Evolutionary conservation across 495 filamentous ascomycete species (phyloP).

Genomic region (Aspergillus sparsus): DNA sequence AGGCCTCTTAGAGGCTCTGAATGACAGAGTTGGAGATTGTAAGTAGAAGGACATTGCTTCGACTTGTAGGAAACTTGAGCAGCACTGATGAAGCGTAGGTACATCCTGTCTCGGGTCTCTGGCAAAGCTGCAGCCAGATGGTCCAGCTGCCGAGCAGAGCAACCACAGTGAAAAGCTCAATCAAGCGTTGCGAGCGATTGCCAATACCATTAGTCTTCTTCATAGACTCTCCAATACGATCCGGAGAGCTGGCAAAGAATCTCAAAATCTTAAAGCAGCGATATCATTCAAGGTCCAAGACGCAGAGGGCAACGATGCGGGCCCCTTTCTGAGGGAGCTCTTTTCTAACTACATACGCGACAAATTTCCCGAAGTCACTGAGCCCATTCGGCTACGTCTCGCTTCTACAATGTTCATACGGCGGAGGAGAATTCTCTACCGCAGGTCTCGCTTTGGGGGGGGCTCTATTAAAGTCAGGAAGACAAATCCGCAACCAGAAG

Average conservation of each 20-base stretch:
- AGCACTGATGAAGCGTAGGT: too few species aligned
- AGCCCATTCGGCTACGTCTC: slow-evolving; percentile 5
- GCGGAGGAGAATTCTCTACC: slow-evolving; percentile 16
- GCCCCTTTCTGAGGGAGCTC: neutral
- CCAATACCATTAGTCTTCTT: neutral
- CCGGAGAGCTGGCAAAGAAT: neutral
- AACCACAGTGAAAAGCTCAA: too few species aligned
- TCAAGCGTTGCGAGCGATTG: neutral
- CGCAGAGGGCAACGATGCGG: neutral
- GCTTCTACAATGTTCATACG: slow-evolving; percentile 15
- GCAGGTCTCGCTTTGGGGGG: slow-evolving; percentile 6
- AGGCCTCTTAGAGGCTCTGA: neutral
- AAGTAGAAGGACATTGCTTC: neutral
- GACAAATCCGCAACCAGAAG: slow-evolving; percentile 2
- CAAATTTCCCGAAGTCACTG: slow-evolving; percentile 1
- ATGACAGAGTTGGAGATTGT: slow-evolving; percentile 1
- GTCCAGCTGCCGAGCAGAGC: too few species aligned
- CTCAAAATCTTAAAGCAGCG: neutral
- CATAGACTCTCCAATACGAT: slow-evolving; percentile 5
- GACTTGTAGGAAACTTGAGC: too few species aligned
- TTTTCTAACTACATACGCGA: neutral
- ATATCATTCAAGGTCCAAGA: neutral
- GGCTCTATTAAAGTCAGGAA: too few species aligned
- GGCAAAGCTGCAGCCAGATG: too few species aligned
- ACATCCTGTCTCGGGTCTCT: too few species aligned